Base-by-base conservation (phyloP, 2,329 filamentous ascomycete species). In the Aspergillus floridensis region DNA sequence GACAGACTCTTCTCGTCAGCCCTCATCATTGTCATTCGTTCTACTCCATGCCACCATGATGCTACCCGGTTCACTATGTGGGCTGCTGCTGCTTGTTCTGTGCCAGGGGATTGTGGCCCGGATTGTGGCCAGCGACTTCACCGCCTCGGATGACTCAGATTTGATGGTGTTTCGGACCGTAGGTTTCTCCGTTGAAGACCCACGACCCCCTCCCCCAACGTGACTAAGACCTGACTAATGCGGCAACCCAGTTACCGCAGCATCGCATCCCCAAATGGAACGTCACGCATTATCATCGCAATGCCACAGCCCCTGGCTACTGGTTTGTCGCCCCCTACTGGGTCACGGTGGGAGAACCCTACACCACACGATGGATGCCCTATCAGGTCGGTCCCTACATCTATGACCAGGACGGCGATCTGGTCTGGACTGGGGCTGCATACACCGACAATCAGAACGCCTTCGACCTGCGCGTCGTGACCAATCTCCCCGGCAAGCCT, bases 311-410 rank as follows among this genome's bases (percentile, higher is more conserved):
- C 3, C 56, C 56, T 1, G 56, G 56, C 2, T 58, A 58, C 31
- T 58, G 56, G 56, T 58, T 58, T 38, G 56, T 58, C 14, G 52
- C 56, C 14, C 56, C 56, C 12, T 58, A 58, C 31, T 51, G 51
- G 24, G 24, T 53, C 12, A 58, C 52, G 12, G 50, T 38, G 12
- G 49, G 41, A 8, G 50, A 58, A 32, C 19, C 56, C 12, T 52
- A 48, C 16, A 58, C 56, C 11, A 51, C 24, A 7, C 50, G 56
- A 38, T 58, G 52, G 38, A 31, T 29, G 44, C 56, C 56, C 11
- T 54, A 53, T 49, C 56, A 58, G 31, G 24, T 58, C 24, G 56
- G 56, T 29, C 56, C 56, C 6, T 49, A 58, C 21, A 58, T 58
- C 16, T 58, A 49, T n/a, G 56, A 54, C 31, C 38, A 16, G 10